A percentile compares a stretch with the other conserved stretches of the same genome.
Conservation (phyloP, 192 early-diverging fungal genomes). For the Backusella tuberculispora region DNA sequence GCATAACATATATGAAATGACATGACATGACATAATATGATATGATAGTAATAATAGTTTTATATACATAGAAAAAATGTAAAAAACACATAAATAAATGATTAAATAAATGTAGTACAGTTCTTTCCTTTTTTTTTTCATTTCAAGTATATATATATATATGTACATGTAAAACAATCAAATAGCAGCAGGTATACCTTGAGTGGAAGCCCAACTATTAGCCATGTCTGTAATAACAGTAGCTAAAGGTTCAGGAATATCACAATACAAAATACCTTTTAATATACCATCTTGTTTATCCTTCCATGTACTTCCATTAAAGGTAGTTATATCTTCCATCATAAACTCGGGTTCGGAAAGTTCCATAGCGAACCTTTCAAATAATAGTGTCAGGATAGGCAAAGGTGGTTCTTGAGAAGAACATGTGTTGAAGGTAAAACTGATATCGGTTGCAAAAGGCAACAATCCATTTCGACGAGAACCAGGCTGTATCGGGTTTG, state of each 20-base stretch:
- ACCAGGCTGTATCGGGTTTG: background rate
- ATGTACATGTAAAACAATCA: background rate
- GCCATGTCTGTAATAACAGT: constrained; percentile 8
- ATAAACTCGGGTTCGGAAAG: background rate
- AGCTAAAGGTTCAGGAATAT: background rate
- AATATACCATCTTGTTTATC: background rate
- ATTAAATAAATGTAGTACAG: background rate
- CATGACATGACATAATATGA: background rate
- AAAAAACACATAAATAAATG: background rate
- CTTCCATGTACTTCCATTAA: constrained; percentile 2
- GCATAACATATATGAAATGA: background rate
- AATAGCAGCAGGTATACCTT: background rate
- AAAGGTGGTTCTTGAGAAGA: constrained; percentile 5
- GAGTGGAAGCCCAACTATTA: background rate
- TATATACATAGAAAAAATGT: background rate
- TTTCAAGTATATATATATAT: background rate
- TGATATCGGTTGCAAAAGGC: constrained; percentile 15
- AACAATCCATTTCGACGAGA: background rate
- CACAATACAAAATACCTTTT: constrained; percentile 16
- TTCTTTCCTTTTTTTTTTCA: background rate
- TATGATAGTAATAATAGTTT: background rate
- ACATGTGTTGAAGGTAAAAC: background rate
- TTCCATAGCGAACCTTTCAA: constrained; percentile 15
- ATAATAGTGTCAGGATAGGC: background rate
- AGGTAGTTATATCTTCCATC: background rate